Evolutionary conservation across 2,329 filamentous ascomycete species (phyloP).

Genomic region (Pseudomassariella vexata): DNA sequence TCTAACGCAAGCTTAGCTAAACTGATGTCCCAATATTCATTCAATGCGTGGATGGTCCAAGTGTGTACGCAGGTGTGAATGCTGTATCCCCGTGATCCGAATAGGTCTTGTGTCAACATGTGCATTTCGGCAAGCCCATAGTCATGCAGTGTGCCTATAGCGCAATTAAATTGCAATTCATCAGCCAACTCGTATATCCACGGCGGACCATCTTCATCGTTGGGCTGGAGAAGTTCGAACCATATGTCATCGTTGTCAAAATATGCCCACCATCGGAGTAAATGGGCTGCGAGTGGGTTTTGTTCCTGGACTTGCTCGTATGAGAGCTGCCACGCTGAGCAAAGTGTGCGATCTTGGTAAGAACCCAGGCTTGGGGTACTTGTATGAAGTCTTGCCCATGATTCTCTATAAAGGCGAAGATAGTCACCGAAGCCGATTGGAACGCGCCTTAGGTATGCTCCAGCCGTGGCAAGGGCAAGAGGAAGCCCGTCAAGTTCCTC

Average conservation of each 20-base stretch:
- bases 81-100: constrained; percentile 4
- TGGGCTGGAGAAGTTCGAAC: constrained; percentile 8
- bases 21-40: constrained; percentile 8
- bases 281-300: constrained; percentile 11
- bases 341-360: constrained; percentile 27
- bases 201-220: neutral
- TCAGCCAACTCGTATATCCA: constrained; percentile 7
- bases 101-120: neutral
- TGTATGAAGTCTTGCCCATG: constrained; percentile 29
- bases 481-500: constrained; percentile 35
- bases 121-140: constrained; percentile 8
- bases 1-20: constrained; percentile 9
- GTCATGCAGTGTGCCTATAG: constrained; percentile 7
- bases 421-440: constrained; percentile 31
- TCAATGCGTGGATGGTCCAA: constrained; percentile 12
- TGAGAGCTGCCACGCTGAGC: constrained; percentile 33
- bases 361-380: constrained; percentile 19
- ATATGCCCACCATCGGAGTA: constrained; percentile 11
- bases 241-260: constrained; percentile 12
- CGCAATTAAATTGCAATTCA: constrained; percentile 5
- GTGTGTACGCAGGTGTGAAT: constrained; percentile 23
- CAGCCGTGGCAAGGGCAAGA: constrained; percentile 38
- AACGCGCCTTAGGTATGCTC: constrained; percentile 33
- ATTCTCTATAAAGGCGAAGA: constrained; percentile 29
- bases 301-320: constrained; percentile 27